phyloP scores from a whole-genome alignment of 2,329 filamentous ascomycete species.

The Fusarium sulawesiense region DNA sequence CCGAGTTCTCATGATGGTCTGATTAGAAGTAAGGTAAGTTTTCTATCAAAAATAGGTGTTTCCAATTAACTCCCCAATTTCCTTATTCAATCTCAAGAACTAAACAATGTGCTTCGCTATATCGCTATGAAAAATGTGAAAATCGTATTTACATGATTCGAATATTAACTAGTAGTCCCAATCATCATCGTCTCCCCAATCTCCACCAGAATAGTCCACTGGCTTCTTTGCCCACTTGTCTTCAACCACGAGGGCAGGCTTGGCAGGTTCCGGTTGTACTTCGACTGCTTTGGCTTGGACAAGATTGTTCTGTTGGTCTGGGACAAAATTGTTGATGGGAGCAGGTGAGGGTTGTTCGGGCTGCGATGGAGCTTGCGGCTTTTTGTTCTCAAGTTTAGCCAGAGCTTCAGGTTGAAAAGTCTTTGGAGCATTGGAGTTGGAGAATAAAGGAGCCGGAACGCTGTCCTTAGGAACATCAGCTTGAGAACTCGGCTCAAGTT shows the following conservation, averaged over 20 bases:
- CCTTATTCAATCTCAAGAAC: constrained; percentile 16
- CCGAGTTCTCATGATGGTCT: background rate
- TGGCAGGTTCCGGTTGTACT: background rate
- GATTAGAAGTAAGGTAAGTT: background rate
- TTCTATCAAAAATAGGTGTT: constrained; percentile 7
- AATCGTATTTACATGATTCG: background rate
- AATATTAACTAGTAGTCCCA: constrained; percentile 43
- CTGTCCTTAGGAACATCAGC: background rate
- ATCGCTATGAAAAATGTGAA: constrained; percentile 21
- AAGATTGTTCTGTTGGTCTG: constrained; percentile 8
- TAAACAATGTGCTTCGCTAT: constrained; percentile 17
- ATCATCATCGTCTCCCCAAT: constrained; percentile 45
- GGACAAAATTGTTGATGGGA: background rate
- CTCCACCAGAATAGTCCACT: constrained; percentile 43
- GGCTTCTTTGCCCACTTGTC: constrained; percentile 45
- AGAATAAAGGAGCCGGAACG: constrained; percentile 21
- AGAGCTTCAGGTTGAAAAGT: constrained; percentile 6
- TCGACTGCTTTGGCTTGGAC: background rate
- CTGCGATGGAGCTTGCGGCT: constrained; percentile 9
- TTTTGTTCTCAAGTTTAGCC: constrained; percentile 4
- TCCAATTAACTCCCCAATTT: background rate
- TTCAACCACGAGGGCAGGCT: constrained; percentile 10
- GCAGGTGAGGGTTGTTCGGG: constrained; percentile 3
- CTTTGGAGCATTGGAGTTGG: constrained; percentile 1
- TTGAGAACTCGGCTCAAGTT: constrained; percentile 1